Percentiles rank a stretch among this genome's conserved stretches.
phyloP scores from a whole-genome alignment of 768 basidiomycete genomes.

The Lenzites betulinus region DNA sequence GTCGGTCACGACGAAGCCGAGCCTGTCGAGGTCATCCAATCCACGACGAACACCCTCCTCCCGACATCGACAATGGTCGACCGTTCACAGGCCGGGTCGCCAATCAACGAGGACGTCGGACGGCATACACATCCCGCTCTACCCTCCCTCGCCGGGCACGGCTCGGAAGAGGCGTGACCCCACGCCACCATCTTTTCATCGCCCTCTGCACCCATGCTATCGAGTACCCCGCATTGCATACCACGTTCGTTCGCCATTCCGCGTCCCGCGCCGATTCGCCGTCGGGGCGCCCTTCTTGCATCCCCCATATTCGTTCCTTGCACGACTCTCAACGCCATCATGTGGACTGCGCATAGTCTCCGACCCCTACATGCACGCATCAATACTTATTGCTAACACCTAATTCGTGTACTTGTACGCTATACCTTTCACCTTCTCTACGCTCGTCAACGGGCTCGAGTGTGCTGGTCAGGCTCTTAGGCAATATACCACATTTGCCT shows the following conservation, averaged over 20 bases:
- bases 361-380: conserved; percentile 3
- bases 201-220: not conserved
- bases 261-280: not conserved
- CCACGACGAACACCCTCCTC: conserved; percentile 41
- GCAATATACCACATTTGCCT: not conserved
- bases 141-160: conserved; percentile 38
- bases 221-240: not conserved
- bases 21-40: conserved; percentile 32
- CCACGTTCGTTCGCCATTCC: conserved; percentile 6
- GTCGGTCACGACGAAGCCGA: conserved; percentile 27
- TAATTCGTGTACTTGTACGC: conserved; percentile 16
- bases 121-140: conserved; percentile 24
- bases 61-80: conserved; percentile 48
- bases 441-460: not conserved
- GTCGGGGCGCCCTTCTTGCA: not conserved
- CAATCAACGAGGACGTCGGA: conserved; percentile 26
- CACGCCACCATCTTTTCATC: not conserved
- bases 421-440: not conserved
- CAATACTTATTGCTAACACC: conserved; percentile 15
- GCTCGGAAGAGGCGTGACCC: conserved; percentile 4
- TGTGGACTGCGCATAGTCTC: conserved; percentile 16
- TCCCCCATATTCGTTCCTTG: conserved; percentile 3
- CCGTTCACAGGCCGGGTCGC: conserved; percentile 45
- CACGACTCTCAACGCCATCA: not conserved
- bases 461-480: not conserved